Percentiles rank a stretch among this genome's conserved stretches.
phyloP scores from a whole-genome alignment of 352 stramenopile species.

The Hyaloperonospora arabidopsidis region DNA sequence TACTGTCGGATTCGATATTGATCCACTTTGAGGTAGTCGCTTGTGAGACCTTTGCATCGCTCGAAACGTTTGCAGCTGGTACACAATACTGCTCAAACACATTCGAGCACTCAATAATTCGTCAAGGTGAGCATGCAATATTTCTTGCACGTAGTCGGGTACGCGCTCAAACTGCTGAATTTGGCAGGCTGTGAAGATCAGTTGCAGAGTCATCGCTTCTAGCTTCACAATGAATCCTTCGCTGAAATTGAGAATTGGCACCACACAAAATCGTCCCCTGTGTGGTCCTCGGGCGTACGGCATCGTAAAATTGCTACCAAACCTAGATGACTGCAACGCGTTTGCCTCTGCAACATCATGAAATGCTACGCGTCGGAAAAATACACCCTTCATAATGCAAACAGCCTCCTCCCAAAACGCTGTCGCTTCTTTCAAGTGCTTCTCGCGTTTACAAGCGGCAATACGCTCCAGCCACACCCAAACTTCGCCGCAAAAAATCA shows the following conservation, averaged over 20 bases:
- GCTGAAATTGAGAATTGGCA: conserved; percentile 80
- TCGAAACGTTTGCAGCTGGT: conserved; percentile 65
- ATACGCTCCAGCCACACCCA: conserved; percentile 76
- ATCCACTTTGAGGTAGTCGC: conserved; percentile 27
- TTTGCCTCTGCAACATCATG: conserved; percentile 34
- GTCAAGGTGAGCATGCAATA: conserved; percentile 55
- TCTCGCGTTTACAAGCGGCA: conserved; percentile 69
- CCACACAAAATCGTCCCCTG: conserved; percentile 51
- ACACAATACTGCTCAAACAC: conserved; percentile 63
- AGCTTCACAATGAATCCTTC: conserved; percentile 64
- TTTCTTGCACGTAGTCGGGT: conserved; percentile 66
- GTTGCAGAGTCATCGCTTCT: conserved; percentile 54
- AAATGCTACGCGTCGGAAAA: conserved; percentile 69
- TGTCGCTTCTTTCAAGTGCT: conserved; percentile 62
- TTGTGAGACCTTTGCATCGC: conserved; percentile 40
- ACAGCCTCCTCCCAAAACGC: conserved; percentile 79
- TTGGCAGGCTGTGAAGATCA: conserved; percentile 68
- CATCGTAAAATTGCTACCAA: conserved; percentile 27
- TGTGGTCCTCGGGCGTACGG: conserved; percentile 17
- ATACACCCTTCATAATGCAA: conserved; percentile 65
- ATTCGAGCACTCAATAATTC: conserved; percentile 67
- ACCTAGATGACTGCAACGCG: conserved; percentile 24
- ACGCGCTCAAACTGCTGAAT: conserved; percentile 73
- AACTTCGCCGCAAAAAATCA: conserved; percentile 60
- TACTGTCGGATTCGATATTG: conserved; percentile 21